Evolutionary conservation across 225 moss, liverwort and hornwort species (phyloP).

Genomic region (Physcomitrellopsis africana): DNA sequence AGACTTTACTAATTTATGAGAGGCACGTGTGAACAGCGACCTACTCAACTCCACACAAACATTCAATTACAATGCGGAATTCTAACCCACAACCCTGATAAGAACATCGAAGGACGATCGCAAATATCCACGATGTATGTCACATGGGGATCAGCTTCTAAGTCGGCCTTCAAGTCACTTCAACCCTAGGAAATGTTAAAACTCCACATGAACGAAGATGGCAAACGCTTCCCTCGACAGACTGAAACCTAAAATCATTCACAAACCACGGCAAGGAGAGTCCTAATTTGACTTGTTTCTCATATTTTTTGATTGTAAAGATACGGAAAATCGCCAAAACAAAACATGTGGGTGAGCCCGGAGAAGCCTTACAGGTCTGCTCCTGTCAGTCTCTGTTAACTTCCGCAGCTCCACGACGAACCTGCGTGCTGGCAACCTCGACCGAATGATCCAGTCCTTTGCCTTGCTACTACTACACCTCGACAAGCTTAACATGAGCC

Average conservation of each 20-base stretch:
- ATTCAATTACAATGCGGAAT: not conserved
- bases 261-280: not conserved
- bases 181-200: constrained; percentile 12
- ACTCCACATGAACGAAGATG: not conserved
- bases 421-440: constrained; percentile 12
- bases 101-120: constrained; percentile 18
- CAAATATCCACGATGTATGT: not conserved
- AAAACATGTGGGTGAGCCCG: constrained; percentile 11
- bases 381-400: constrained; percentile 32
- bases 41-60: not conserved
- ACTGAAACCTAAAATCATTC: not conserved
- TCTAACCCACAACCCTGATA: constrained; percentile 42
- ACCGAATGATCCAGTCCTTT: constrained; percentile 31
- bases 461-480: constrained; percentile 26
- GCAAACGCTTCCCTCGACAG: not conserved
- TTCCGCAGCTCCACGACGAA: constrained; percentile 26
- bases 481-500: constrained; percentile 49
- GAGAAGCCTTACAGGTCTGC: constrained; percentile 28
- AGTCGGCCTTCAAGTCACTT: not conserved
- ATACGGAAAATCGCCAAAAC: not conserved
- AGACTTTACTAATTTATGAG: not conserved
- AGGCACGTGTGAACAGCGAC: too few relatives aligned
- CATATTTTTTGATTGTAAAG: too few relatives aligned
- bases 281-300: constrained; percentile 12
- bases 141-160: not conserved